phyloP scores from a whole-genome alignment of 345 rosid species.

The Melaleuca quinquenervia region DNA sequence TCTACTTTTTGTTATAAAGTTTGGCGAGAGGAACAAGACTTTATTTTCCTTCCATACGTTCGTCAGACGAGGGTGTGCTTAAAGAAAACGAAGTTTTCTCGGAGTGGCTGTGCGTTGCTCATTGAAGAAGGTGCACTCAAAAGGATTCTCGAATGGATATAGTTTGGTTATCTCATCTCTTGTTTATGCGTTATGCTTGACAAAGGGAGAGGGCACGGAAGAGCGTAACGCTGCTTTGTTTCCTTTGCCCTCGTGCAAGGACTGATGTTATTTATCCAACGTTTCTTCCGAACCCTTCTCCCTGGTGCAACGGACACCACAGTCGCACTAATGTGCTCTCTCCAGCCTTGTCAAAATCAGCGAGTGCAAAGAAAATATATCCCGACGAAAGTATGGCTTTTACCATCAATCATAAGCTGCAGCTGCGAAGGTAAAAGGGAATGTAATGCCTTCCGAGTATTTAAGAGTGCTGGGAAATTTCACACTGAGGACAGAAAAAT shows the following conservation, averaged over 20 bases:
- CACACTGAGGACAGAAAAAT: background rate
- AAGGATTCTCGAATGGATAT: background rate
- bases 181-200: background rate
- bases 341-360: background rate
- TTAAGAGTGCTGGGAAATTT: background rate
- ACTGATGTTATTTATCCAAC: background rate
- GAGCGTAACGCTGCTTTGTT: background rate
- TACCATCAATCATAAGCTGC: background rate
- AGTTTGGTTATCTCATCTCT: background rate
- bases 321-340: background rate
- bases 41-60: background rate
- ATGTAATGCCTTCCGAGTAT: background rate
- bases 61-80: background rate
- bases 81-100: background rate
- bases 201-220: background rate
- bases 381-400: background rate
- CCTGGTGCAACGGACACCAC: background rate
- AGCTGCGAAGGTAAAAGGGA: background rate
- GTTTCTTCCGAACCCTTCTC: background rate
- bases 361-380: background rate
- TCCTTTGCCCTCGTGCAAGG: background rate
- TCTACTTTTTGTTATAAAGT: background rate
- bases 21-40: background rate
- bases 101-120: too few relatives aligned
- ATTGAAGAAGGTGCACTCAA: background rate